phyloP scores from a whole-genome alignment of 1,284 basidiomycete genomes.

The Sparassis latifolia region DNA sequence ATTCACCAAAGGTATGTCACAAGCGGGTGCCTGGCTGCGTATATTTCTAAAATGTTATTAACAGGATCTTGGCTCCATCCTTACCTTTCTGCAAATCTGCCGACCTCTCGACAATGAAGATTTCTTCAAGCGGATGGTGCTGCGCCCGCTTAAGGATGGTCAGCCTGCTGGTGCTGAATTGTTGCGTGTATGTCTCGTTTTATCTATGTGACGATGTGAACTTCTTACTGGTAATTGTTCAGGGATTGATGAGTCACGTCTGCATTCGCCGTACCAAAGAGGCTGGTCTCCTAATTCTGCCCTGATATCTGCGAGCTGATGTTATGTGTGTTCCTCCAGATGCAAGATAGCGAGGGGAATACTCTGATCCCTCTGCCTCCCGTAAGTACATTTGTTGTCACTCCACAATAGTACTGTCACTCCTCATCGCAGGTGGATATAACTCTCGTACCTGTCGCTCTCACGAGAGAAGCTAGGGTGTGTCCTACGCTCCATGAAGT shows the following conservation, averaged over 20 bases:
- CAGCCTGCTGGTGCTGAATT: constrained; percentile 61
- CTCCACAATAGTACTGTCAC: background rate
- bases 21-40: background rate
- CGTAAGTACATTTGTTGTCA: constrained; percentile 32
- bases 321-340: constrained; percentile 33
- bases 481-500: constrained; percentile 10
- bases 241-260: constrained; percentile 80
- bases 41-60: background rate
- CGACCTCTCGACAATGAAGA: constrained; percentile 75
- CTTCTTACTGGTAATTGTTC: constrained; percentile 7
- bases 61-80: constrained; percentile 79
- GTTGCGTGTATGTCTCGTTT: constrained; percentile 46
- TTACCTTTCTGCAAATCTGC: constrained; percentile 79
- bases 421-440: constrained; percentile 52
- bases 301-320: background rate
- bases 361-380: constrained; percentile 70
- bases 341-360: constrained; percentile 75
- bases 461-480: constrained; percentile 64
- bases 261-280: constrained; percentile 87
- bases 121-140: constrained; percentile 70
- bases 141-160: constrained; percentile 68
- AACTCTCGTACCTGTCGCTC: constrained; percentile 62
- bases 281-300: constrained; percentile 26
- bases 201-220: background rate
- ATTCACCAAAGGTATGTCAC: constrained; percentile 55